Conservation (phyloP, 2,329 filamentous ascomycete genomes). For the Didymellaceae sp. region DNA sequence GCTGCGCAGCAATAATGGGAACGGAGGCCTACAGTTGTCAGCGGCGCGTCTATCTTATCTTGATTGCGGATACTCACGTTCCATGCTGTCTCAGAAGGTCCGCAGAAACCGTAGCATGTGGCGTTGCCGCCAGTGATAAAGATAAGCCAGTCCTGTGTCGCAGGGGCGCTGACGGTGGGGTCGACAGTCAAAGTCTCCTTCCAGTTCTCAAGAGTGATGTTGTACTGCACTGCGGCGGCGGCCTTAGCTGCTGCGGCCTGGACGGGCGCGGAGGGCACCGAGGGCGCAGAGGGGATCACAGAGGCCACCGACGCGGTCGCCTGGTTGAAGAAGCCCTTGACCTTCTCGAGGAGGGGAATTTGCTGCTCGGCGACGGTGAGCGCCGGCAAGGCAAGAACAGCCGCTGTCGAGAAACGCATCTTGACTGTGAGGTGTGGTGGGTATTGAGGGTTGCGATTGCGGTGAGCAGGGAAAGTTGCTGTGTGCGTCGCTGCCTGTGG, state of each 20-base stretch:
- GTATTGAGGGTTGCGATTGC: slow-evolving; percentile 5
- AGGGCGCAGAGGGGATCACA: slow-evolving; percentile 51
- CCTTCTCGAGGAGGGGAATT: slow-evolving; percentile 66
- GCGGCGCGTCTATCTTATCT: background rate
- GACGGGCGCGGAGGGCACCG: slow-evolving; percentile 40
- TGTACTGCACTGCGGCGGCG: slow-evolving; percentile 60
- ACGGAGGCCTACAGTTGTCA: slow-evolving; percentile 61
- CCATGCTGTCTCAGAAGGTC: slow-evolving; percentile 66
- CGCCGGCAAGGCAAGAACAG: slow-evolving; percentile 60
- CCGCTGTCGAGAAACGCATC: slow-evolving; percentile 60
- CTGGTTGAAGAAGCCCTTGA: slow-evolving; percentile 61
- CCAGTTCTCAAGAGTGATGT: slow-evolving; percentile 74
- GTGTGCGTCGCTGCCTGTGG: slow-evolving; percentile 22
- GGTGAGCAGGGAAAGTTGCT: slow-evolving; percentile 1
- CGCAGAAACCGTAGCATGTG: slow-evolving; percentile 77
- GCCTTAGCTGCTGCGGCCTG: slow-evolving; percentile 59
- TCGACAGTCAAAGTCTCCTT: slow-evolving; percentile 69
- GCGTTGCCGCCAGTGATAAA: slow-evolving; percentile 77
- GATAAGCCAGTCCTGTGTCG: slow-evolving; percentile 78
- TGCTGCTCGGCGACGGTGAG: slow-evolving; percentile 62
- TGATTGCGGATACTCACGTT: slow-evolving; percentile 48
- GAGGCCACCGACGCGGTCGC: slow-evolving; percentile 64
- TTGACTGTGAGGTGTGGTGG: slow-evolving; percentile 33
- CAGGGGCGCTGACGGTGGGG: slow-evolving; percentile 61
- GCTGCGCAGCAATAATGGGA: slow-evolving; percentile 65